Conservation (phyloP, 305 asterid species). For the Vinca major region DNA sequence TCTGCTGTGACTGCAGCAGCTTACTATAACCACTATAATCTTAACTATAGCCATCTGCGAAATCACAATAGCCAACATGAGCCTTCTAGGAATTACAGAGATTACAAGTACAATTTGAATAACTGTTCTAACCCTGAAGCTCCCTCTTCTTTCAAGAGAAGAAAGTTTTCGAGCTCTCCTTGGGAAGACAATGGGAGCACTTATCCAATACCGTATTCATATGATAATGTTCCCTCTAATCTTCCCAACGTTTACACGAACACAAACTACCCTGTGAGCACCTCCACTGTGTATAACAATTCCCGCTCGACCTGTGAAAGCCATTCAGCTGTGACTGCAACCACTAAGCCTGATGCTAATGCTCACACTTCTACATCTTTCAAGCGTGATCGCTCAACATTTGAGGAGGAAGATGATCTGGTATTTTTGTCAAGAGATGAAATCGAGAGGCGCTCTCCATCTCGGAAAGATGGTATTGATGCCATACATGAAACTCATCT, state of each 20-base stretch:
- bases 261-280: conserved; percentile 26
- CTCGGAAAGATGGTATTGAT: conserved; percentile 93
- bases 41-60: conserved; percentile 20
- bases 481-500: conserved; percentile 63
- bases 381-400: conserved; percentile 59
- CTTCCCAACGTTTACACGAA: conserved; percentile 21
- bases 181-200: conserved; percentile 38
- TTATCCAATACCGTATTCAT: conserved; percentile 26
- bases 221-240: conserved; percentile 28
- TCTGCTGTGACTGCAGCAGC: conserved; percentile 21
- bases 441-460: conserved; percentile 84
- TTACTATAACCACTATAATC: conserved; percentile 25
- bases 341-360: conserved; percentile 27
- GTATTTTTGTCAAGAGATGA: conserved; percentile 73
- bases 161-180: conserved; percentile 49
- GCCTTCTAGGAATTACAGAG: conserved; percentile 25
- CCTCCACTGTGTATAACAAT: conserved; percentile 22
- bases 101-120: conserved; percentile 28
- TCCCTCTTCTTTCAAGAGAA: conserved; percentile 49
- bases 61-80: conserved; percentile 26
- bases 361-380: conserved; percentile 31
- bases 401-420: conserved; percentile 59
- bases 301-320: conserved; percentile 21
- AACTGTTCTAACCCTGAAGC: conserved; percentile 31
- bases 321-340: conserved; percentile 28